These are phyloP conservation scores for Penicillium capsulatum DNA, from an alignment of 2,329 filamentous ascomycete species.

Conservation along the genomic window DNA sequence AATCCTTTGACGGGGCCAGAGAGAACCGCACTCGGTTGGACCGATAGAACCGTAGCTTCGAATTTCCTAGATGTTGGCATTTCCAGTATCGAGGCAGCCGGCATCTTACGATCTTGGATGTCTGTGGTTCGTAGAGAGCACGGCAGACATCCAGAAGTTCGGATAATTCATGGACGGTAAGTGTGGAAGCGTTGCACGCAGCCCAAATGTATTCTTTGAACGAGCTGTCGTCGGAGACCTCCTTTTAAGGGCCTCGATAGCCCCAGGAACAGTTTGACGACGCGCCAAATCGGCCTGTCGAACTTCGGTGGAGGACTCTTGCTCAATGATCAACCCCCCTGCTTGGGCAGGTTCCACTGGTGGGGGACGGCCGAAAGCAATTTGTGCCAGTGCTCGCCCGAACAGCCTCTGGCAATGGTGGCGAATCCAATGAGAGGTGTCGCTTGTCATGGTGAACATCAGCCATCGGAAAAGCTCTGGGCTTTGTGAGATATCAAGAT, in stretches of 20 bases:
- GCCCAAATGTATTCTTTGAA: slow-evolving; percentile 55
- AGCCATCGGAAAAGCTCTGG: slow-evolving; percentile 54
- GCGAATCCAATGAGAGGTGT: slow-evolving; percentile 57
- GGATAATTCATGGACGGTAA: slow-evolving; percentile 52
- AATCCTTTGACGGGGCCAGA: slow-evolving; percentile 30
- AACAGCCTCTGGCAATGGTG: slow-evolving; percentile 51
- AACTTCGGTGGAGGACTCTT: slow-evolving; percentile 49
- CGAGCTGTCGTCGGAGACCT: slow-evolving; percentile 47
- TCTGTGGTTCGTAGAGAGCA: slow-evolving; percentile 53
- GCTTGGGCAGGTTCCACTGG: slow-evolving; percentile 29
- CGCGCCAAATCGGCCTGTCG: slow-evolving; percentile 54
- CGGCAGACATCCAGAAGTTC: slow-evolving; percentile 56
- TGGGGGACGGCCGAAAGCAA: slow-evolving; percentile 54
- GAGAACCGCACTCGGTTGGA: slow-evolving; percentile 39
- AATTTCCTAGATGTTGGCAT: slow-evolving; percentile 49
- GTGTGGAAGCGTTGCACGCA: slow-evolving; percentile 50
- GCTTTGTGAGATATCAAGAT: slow-evolving; percentile 51
- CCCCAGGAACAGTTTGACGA: slow-evolving; percentile 55
- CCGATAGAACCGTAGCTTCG: slow-evolving; percentile 42
- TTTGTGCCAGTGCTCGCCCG: slow-evolving; percentile 53
- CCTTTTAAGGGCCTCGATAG: slow-evolving; percentile 54
- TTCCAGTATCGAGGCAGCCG: slow-evolving; percentile 57
- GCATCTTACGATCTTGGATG: slow-evolving; percentile 48
- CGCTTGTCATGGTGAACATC: slow-evolving; percentile 53
- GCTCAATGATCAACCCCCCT: slow-evolving; percentile 55